Percentiles rank a stretch among this genome's conserved stretches.
phyloP scores from a whole-genome alignment of 805 yeast species.

The Phaffomyces thermotolerans region DNA sequence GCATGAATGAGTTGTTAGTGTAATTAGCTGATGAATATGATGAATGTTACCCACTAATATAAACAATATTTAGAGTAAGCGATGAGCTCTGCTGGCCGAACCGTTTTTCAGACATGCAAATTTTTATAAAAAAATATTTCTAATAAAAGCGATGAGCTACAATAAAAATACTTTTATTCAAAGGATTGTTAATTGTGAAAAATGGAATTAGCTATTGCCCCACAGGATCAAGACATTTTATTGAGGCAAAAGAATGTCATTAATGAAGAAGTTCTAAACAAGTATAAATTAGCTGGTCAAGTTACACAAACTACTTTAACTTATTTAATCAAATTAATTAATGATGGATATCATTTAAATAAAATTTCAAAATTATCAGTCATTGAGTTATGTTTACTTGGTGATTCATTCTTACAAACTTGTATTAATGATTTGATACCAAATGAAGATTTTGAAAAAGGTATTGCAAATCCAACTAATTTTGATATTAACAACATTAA shows the following conservation, averaged over 20 bases:
- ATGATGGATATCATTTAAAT: conserved; percentile 62
- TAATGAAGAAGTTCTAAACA: conserved; percentile 55
- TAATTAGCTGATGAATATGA: no score
- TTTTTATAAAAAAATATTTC: background rate
- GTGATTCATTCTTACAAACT: conserved; percentile 66
- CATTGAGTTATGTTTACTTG: conserved; percentile 72
- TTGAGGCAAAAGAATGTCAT: conserved; percentile 68
- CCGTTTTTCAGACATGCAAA: conserved; percentile 1
- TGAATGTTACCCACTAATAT: no score
- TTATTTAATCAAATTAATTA: conserved; percentile 59
- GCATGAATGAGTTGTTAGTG: background rate
- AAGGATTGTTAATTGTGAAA: background rate
- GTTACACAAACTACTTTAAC: conserved; percentile 76
- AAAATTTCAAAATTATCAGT: conserved; percentile 32
- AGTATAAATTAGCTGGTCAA: conserved; percentile 85
- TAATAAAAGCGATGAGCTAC: conserved; percentile 11
- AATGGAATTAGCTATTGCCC: conserved; percentile 73
- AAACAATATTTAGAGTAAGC: no score
- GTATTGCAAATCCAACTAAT: conserved; percentile 87
- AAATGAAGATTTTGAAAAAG: conserved; percentile 65
- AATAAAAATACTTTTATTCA: background rate
- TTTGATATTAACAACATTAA: conserved; percentile 78
- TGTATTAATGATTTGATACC: conserved; percentile 51
- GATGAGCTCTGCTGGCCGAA: background rate
- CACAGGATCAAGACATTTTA: conserved; percentile 65